Conservation (phyloP, 2,329 filamentous ascomycete species). For the Aureobasidium subglaciale region DNA sequence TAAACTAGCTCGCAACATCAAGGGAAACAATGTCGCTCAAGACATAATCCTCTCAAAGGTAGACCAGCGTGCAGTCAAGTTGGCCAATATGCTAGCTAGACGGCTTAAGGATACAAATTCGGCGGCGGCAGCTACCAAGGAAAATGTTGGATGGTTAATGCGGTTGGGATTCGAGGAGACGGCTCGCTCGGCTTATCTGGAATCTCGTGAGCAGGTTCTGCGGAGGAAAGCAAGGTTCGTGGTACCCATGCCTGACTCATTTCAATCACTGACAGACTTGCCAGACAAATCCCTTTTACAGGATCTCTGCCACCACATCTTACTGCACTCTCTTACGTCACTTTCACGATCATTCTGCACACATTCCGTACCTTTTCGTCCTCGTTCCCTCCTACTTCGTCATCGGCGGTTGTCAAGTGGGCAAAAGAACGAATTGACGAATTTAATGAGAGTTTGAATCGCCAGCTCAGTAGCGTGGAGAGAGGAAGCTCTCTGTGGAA, state of each 20-base stretch:
- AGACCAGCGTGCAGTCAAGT: slow-evolving; percentile 70
- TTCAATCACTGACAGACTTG: neutral
- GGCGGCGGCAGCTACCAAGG: slow-evolving; percentile 68
- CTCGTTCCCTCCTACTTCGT: slow-evolving; percentile 70
- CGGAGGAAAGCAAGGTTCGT: slow-evolving; percentile 71
- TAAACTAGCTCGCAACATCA: slow-evolving; percentile 68
- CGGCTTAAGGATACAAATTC: slow-evolving; percentile 72
- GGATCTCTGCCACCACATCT: slow-evolving; percentile 90
- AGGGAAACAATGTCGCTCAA: slow-evolving; percentile 79
- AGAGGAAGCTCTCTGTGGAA: slow-evolving; percentile 68
- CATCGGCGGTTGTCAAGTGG: slow-evolving; percentile 95
- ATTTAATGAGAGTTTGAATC: slow-evolving; percentile 74
- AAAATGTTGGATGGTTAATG: slow-evolving; percentile 76
- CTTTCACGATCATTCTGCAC: slow-evolving; percentile 90
- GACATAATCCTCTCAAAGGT: slow-evolving; percentile 90
- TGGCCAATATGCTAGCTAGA: slow-evolving; percentile 69
- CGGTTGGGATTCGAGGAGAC: slow-evolving; percentile 84
- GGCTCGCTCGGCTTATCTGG: slow-evolving; percentile 78
- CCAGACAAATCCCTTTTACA: slow-evolving; percentile 87
- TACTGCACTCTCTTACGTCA: slow-evolving; percentile 90
- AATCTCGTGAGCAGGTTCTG: slow-evolving; percentile 69
- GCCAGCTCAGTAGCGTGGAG: slow-evolving; percentile 83
- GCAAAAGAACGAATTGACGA: slow-evolving; percentile 90
- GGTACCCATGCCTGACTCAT: slow-evolving; percentile 19
- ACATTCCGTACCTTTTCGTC: slow-evolving; percentile 52